These are phyloP conservation scores for Ascochyta koolunga DNA, from an alignment of 2,329 filamentous ascomycete species.

Conservation along the genomic window DNA sequence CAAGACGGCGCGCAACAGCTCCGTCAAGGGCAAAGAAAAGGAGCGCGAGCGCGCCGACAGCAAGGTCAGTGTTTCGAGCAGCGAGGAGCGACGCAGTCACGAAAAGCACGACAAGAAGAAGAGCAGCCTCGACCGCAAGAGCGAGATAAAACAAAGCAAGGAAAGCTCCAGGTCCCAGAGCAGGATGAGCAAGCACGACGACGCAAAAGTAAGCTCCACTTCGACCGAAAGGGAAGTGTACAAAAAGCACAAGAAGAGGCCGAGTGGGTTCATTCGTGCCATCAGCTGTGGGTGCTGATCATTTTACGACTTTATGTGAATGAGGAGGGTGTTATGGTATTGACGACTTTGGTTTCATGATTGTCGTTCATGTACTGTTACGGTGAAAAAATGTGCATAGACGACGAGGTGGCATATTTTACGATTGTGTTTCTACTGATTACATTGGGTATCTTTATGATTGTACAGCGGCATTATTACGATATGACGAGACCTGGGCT, in stretches of 20 bases:
- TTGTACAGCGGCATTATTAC: conserved; percentile 1
- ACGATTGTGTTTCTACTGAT: not conserved
- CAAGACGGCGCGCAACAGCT: not conserved
- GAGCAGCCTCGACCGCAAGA: conserved; percentile 17
- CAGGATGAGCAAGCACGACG: conserved; percentile 1
- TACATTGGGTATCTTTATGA: conserved; percentile 2
- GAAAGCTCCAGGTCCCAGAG: conserved; percentile 16
- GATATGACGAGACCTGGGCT: not conserved
- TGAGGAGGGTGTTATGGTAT: not conserved
- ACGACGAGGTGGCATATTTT: not conserved
- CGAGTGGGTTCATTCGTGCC: conserved; percentile 39
- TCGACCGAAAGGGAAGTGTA: conserved; percentile 13
- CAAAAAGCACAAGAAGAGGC: conserved; percentile 30
- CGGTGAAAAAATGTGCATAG: conserved; percentile 5
- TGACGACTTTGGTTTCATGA: conserved; percentile 1
- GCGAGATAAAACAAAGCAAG: conserved; percentile 18
- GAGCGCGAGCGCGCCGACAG: conserved; percentile 15
- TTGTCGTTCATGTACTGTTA: not conserved
- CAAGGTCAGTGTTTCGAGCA: conserved; percentile 9
- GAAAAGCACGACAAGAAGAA: conserved; percentile 21
- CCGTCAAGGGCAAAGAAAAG: conserved; percentile 10
- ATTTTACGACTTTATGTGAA: not conserved
- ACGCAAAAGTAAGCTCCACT: conserved; percentile 7
- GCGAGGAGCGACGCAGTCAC: conserved; percentile 7
- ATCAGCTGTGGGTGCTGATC: conserved; percentile 38